A percentile compares a stretch with the other conserved stretches of the same genome.
These are phyloP conservation scores for Diaporthe nobilis DNA, from an alignment of 2,329 filamentous ascomycete species.

Conservation along the genomic window DNA sequence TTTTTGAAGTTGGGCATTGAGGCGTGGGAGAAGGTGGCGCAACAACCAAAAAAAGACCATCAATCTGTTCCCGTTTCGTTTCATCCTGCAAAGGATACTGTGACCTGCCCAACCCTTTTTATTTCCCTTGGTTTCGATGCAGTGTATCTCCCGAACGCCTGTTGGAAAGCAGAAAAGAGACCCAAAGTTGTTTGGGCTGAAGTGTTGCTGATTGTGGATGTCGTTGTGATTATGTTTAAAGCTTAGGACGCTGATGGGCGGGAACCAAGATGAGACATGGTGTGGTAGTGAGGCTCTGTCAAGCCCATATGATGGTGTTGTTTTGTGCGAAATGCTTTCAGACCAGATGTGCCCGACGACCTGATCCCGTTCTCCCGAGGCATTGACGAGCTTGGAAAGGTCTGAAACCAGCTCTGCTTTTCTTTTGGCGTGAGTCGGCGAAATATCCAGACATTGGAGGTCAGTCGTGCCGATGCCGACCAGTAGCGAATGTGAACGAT, in stretches of 20 bases:
- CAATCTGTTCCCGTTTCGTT: conserved; percentile 12
- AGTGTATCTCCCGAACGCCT: conserved; percentile 36
- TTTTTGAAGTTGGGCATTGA: conserved; percentile 21
- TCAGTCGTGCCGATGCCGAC: background rate
- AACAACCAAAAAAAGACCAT: background rate
- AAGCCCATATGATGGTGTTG: background rate
- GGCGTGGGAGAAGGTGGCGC: background rate
- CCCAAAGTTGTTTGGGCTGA: background rate
- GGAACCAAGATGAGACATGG: background rate
- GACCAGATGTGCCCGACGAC: background rate
- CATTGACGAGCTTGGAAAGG: background rate
- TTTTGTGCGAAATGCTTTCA: background rate
- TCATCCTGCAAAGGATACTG: background rate
- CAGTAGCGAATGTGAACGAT: background rate
- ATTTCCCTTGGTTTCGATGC: conserved; percentile 32
- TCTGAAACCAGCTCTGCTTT: background rate
- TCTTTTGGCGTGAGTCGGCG: background rate
- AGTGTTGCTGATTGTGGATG: background rate
- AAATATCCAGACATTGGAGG: too few relatives aligned
- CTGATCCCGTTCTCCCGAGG: background rate
- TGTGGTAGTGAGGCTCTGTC: background rate
- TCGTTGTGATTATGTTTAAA: background rate
- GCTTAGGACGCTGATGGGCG: background rate
- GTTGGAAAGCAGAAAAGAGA: background rate
- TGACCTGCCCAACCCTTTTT: background rate